Conservation (phyloP, 805 yeast genomes). For the Kurtzmaniella fragi region DNA sequence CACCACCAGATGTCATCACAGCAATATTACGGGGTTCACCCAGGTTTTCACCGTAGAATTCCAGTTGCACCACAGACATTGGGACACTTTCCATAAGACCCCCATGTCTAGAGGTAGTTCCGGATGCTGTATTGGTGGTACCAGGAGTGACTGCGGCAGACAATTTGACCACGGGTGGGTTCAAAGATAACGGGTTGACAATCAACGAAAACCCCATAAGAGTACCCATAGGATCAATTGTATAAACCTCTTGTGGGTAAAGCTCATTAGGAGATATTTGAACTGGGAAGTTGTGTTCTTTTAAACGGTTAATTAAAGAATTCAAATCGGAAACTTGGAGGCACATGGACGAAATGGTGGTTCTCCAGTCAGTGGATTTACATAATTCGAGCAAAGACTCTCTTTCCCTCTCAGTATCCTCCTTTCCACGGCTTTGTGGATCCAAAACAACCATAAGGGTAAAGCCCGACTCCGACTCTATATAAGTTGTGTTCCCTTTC, state of each 20-base stretch:
- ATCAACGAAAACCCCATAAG: conserved; percentile 73
- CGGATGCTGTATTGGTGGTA: neutral
- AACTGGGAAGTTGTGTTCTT: conserved; percentile 25
- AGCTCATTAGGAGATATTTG: conserved; percentile 70
- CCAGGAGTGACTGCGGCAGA: neutral
- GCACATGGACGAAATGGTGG: conserved; percentile 38
- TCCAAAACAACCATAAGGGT: conserved; percentile 16
- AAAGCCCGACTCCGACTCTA: conserved; percentile 18
- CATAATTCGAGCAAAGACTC: conserved; percentile 11
- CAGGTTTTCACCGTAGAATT: neutral
- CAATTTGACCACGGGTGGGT: conserved; percentile 36
- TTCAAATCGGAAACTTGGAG: conserved; percentile 42
- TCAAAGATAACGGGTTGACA: conserved; percentile 50
- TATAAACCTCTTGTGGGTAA: conserved; percentile 70
- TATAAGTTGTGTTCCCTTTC: conserved; percentile 11
- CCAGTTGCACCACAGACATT: neutral
- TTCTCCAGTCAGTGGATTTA: conserved; percentile 45
- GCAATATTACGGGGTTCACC: conserved; percentile 58
- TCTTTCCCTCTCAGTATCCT: conserved; percentile 13
- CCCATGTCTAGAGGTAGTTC: neutral
- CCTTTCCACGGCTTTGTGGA: conserved; percentile 11
- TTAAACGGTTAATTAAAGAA: conserved; percentile 28
- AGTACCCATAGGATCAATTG: conserved; percentile 80
- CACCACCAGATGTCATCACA: conserved; percentile 98
- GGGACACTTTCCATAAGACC: neutral